phyloP scores from a whole-genome alignment of 768 basidiomycete genomes.

The Termitomyces sp. region DNA sequence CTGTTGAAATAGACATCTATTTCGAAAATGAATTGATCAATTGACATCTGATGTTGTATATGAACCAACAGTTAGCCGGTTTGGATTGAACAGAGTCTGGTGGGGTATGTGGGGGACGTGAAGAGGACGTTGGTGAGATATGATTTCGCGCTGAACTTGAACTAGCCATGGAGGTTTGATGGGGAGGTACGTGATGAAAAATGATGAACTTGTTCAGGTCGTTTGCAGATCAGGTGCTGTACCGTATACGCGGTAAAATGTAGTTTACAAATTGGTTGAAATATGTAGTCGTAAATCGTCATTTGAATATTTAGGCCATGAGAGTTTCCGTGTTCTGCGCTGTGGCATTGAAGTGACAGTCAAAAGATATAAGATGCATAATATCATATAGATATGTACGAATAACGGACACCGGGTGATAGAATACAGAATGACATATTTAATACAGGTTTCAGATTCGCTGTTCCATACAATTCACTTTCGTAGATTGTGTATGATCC shows the following conservation, averaged over 20 bases:
- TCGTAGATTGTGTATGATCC: neutral
- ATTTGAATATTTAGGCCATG: neutral
- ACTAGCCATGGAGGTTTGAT: slow-evolving; percentile 7
- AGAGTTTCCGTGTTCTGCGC: neutral
- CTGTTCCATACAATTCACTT: neutral
- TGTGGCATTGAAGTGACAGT: neutral
- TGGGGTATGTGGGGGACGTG: slow-evolving; percentile 9
- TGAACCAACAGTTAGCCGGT: slow-evolving; percentile 28
- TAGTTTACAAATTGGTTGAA: neutral
- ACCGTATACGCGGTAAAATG: no score
- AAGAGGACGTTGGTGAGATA: slow-evolving; percentile 9
- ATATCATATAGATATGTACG: neutral
- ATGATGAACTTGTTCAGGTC: neutral
- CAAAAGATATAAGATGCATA: neutral
- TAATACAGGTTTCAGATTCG: neutral
- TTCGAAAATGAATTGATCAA: slow-evolving; percentile 14
- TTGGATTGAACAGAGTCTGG: slow-evolving; percentile 11
- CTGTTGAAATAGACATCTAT: slow-evolving; percentile 91
- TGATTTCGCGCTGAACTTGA: slow-evolving; percentile 11
- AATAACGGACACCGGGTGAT: neutral
- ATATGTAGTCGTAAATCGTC: neutral
- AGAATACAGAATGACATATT: neutral
- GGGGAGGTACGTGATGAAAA: neutral
- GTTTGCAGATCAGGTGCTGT: neutral
- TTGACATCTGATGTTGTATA: neutral